Evolutionary conservation across 768 basidiomycete species (phyloP).

Genomic region (Lactifluus pinguis): DNA sequence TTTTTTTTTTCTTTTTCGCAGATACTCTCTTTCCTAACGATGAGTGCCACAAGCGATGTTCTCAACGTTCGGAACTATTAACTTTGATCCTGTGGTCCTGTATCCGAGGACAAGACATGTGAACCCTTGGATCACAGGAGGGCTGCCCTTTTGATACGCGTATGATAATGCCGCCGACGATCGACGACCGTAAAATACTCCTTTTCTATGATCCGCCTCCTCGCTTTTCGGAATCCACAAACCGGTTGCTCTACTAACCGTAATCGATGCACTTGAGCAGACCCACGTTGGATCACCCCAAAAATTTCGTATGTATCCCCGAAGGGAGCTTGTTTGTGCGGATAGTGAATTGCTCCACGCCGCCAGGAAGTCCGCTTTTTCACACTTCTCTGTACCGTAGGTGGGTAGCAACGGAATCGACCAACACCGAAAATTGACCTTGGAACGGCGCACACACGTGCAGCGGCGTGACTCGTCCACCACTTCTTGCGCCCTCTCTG

Average conservation of each 20-base stretch:
- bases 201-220: constrained; percentile 1
- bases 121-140: constrained; percentile 56
- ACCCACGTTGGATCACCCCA: constrained; percentile 46
- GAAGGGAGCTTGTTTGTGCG: neutral
- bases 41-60: constrained; percentile 17
- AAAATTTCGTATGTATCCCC: neutral
- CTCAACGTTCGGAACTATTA: constrained; percentile 41
- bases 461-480: constrained; percentile 59
- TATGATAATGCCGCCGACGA: constrained; percentile 7
- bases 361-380: constrained; percentile 44
- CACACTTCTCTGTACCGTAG: constrained; percentile 39
- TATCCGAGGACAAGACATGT: constrained; percentile 42
- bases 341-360: constrained; percentile 46
- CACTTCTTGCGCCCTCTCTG: constrained; percentile 33
- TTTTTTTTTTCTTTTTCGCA: neutral
- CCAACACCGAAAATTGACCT: neutral
- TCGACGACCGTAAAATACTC: neutral
- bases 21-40: neutral
- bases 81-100: constrained; percentile 35
- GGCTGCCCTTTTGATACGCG: constrained; percentile 20
- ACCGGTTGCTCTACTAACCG: neutral
- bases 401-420: constrained; percentile 17
- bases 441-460: neutral
- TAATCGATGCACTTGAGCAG: constrained; percentile 31
- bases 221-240: neutral